Conservation (phyloP, 768 basidiomycete genomes). For the Lactarius psammicola region DNA sequence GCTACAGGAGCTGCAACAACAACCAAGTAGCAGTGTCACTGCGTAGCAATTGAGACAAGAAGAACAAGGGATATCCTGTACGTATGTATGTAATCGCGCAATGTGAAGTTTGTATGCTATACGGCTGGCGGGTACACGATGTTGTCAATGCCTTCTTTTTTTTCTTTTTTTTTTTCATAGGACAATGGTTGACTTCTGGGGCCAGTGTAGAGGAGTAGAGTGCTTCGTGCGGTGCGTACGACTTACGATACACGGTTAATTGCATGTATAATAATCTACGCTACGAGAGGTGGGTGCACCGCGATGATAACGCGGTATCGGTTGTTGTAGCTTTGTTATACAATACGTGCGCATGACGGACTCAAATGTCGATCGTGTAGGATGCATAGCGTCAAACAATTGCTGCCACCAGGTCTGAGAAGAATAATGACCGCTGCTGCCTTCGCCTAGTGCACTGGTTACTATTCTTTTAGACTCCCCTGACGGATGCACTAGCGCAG, state of each 20-base stretch:
- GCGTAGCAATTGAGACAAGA: neutral
- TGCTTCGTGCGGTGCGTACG: neutral
- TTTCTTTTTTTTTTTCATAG: neutral
- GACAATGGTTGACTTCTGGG: neutral
- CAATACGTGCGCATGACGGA: neutral
- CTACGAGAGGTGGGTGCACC: neutral
- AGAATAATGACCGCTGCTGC: too few relatives aligned
- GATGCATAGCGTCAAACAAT: too few relatives aligned
- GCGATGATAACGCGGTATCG: neutral
- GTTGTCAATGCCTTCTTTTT: neutral
- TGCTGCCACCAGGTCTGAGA: too few relatives aligned
- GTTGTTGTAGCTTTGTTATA: neutral
- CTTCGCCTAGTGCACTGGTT: too few relatives aligned
- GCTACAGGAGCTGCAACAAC: neutral
- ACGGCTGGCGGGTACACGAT: neutral
- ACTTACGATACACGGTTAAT: neutral
- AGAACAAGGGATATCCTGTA: conserved; percentile 16
- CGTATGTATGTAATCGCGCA: conserved; percentile 3
- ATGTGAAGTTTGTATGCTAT: neutral
- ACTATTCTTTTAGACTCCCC: too few relatives aligned
- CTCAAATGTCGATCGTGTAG: neutral
- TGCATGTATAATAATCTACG: neutral
- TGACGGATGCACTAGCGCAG: too few relatives aligned
- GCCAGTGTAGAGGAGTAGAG: conserved; percentile 1
- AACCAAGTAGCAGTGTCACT: neutral